Percentiles rank a stretch among this genome's conserved stretches.
phyloP scores from a whole-genome alignment of 345 rosid genomes.

The Bruguiera gymnorhiza region DNA sequence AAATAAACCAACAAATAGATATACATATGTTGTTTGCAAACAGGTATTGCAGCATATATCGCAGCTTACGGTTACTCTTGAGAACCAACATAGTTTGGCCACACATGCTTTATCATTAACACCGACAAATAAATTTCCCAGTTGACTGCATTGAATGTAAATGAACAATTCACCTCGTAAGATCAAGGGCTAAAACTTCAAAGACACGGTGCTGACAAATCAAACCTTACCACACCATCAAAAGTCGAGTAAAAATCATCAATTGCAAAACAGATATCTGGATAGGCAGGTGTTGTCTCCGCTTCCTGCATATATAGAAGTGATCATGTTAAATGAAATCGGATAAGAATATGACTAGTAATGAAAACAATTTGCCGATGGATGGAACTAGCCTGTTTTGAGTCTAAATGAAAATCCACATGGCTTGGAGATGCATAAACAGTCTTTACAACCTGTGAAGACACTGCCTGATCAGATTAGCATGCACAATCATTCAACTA shows the following conservation, averaged over 20 bases:
- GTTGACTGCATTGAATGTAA: not conserved
- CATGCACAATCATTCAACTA: not conserved
- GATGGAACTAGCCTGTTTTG: conserved; percentile 65
- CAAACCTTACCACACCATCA: conserved; percentile 71
- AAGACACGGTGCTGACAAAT: not conserved
- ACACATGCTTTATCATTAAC: not conserved
- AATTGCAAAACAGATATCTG: conserved; percentile 91
- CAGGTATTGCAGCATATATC: not conserved
- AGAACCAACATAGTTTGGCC: not conserved
- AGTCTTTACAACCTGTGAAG: conserved; percentile 77
- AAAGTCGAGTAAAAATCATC: conserved; percentile 97
- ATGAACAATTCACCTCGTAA: not conserved
- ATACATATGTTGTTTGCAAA: not conserved
- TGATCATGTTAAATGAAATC: conserved; percentile 25
- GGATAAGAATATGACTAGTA: conserved; percentile 3
- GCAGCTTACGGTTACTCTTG: not conserved
- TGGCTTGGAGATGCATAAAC: conserved; percentile 98
- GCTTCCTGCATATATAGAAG: conserved; percentile 53
- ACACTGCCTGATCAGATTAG: not conserved
- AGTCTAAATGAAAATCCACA: conserved; percentile 83
- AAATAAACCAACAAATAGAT: not conserved
- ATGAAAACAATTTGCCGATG: conserved; percentile 1
- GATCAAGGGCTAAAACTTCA: not conserved
- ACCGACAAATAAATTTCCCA: not conserved
- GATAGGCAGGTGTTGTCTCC: conserved; percentile 92